Base-by-base conservation (phyloP, 257 asterid genomes). In the Nicotiana obtusifolia region DNA sequence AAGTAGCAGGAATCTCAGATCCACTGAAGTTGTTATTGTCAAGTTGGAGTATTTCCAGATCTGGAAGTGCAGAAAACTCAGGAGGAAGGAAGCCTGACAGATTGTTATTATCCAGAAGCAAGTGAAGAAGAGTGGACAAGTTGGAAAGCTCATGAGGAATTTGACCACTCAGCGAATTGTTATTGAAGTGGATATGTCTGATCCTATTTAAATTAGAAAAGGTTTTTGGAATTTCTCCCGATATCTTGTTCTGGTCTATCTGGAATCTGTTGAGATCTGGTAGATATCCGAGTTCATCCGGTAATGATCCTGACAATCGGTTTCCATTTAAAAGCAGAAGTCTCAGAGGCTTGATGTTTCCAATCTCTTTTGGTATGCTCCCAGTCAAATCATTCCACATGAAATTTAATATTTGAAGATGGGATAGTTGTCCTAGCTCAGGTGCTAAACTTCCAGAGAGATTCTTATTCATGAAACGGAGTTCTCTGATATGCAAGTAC, bases 71-170 rank as follows among this genome's bases (percentile, higher is more conserved):
- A 68, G 89, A 84, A 47, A 87, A 81, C 83, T 84, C 86, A n/a
- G 89, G 81, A 22, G 89, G 91, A 86, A 94, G 97, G 85, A 82
- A 85, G 30, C 98, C 98, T 7, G 94, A 83, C 59, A 94, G 84
- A 68, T 89, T 64, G 85, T 94, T 94, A 83, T 89, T 94, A 80
- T 89, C 91, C 81, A 89, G 67, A 77, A 89, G 89, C 91, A 89
- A 82, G 85, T 89, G 91, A 85, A 78, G 52, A 81, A 89, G 53
- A 49, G 78, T 82, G 41, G 88, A 80, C 64, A 89, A 60, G 79
- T 80, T 82, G 52, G 88, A 82, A 78, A 89, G 86, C 76, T 89
- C 84, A 0, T 66, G 22, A 47, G 91, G 91, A 67, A 89, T 85
- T 83, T 87, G 88, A 73, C 90, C 91, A 81, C 86, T 89, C 81